phyloP scores from a whole-genome alignment of 257 asterid genomes.

The Solanum microdontum region DNA sequence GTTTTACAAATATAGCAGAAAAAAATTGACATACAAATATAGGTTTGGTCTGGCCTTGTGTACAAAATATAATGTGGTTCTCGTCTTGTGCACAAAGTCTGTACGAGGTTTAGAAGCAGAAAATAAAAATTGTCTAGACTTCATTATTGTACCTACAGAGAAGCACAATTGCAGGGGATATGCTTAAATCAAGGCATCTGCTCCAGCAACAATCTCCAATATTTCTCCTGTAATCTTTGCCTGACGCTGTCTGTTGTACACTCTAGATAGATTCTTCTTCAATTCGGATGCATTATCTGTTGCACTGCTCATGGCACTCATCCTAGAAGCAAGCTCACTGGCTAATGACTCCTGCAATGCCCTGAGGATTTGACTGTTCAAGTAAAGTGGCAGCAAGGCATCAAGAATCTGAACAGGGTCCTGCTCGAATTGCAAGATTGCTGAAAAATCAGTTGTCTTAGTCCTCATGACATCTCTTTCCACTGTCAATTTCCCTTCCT shows the following conservation, averaged over 20 bases:
- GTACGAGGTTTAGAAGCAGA: constrained; percentile 29
- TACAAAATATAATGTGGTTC: constrained; percentile 25
- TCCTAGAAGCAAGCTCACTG: constrained; percentile 86
- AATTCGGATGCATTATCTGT: constrained; percentile 63
- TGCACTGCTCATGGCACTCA: constrained; percentile 90
- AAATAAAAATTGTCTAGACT: constrained; percentile 14
- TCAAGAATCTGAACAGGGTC: constrained; percentile 89
- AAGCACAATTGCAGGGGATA: constrained; percentile 10
- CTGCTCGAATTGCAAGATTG: constrained; percentile 86
- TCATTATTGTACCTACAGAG: constrained; percentile 23
- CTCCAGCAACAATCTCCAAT: constrained; percentile 91
- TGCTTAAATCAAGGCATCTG: constrained; percentile 39
- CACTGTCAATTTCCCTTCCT: constrained; percentile 74
- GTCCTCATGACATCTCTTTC: constrained; percentile 67
- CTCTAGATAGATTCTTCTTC: constrained; percentile 46
- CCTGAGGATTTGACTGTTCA: constrained; percentile 84
- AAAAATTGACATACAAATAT: constrained; percentile 16
- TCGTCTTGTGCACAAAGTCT: constrained; percentile 21
- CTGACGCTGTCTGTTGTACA: constrained; percentile 72
- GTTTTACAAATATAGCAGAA: background rate
- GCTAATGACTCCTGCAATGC: constrained; percentile 80
- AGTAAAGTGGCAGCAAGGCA: constrained; percentile 72
- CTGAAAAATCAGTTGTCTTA: constrained; percentile 49
- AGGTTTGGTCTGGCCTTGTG: constrained; percentile 3
- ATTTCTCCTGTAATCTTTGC: constrained; percentile 91